A percentile compares a stretch with the other conserved stretches of the same genome.
These are phyloP conservation scores for Amanita pseudoporphyria DNA, from an alignment of 768 basidiomycete genomes.

Conservation along the genomic window DNA sequence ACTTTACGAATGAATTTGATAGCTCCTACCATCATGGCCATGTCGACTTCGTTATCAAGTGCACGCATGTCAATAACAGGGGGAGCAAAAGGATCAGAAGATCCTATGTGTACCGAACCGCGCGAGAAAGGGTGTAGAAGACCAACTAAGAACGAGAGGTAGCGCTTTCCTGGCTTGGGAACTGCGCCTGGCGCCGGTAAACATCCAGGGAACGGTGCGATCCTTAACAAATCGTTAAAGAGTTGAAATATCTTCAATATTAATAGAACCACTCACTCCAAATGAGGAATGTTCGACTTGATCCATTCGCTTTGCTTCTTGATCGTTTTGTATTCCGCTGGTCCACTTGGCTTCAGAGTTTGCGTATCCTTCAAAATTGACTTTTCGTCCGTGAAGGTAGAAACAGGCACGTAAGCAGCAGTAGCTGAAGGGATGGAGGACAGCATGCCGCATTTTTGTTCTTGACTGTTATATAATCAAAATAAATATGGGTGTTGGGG, in stretches of 20 bases:
- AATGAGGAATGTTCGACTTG: conserved; percentile 8
- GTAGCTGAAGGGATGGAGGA: conserved; percentile 3
- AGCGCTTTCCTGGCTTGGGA: conserved; percentile 15
- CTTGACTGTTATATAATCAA: neutral
- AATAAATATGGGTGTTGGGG: neutral
- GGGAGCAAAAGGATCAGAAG: conserved; percentile 27
- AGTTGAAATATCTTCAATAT: neutral
- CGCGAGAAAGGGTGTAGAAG: conserved; percentile 29
- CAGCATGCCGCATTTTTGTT: conserved; percentile 10
- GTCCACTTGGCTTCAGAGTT: conserved; percentile 6
- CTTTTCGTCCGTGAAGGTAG: neutral
- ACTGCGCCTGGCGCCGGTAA: neutral
- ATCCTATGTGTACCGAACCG: conserved; percentile 33
- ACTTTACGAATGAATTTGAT: conserved; percentile 18
- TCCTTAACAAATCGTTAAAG: conserved; percentile 1
- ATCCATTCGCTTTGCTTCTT: conserved; percentile 11
- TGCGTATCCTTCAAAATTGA: neutral
- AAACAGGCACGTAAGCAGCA: conserved; percentile 5
- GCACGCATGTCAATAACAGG: conserved; percentile 39
- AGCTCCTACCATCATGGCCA: conserved; percentile 14
- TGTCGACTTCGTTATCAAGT: conserved; percentile 18
- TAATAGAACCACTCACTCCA: conserved; percentile 11
- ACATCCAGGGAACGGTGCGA: conserved; percentile 6
- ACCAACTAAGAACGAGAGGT: conserved; percentile 12
- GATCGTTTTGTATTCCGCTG: neutral